Evolutionary conservation across 345 rosid species (phyloP).

Genomic region (Alliaria petiolata): DNA sequence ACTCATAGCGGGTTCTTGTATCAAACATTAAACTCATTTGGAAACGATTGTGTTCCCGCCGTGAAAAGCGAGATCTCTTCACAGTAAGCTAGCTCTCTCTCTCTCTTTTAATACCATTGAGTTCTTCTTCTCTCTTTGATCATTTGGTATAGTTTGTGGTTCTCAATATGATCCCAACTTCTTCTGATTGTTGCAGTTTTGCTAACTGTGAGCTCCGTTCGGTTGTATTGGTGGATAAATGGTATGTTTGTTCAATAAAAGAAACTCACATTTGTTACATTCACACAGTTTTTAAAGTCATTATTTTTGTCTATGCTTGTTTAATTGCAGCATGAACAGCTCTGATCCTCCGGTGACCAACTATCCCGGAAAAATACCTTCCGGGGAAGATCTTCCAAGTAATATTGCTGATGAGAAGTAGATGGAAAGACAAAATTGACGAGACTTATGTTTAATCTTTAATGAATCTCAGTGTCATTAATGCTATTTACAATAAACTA

Average conservation of each 20-base stretch:
- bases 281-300: neutral
- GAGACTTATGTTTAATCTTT: neutral
- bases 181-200: constrained; percentile 44
- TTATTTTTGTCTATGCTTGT: neutral
- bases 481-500: neutral
- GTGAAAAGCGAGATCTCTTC: constrained; percentile 53
- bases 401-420: constrained; percentile 39
- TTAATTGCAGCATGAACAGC: constrained; percentile 41
- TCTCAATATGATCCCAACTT: neutral
- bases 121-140: neutral
- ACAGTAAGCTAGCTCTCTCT: constrained; percentile 48
- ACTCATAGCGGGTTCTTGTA: constrained; percentile 67
- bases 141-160: neutral
- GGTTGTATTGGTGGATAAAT: constrained; percentile 48
- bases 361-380: constrained; percentile 54
- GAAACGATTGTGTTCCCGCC: constrained; percentile 46
- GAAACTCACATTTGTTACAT: neutral
- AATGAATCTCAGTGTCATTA: neutral
- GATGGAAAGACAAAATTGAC: neutral
- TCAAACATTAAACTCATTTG: constrained; percentile 51
- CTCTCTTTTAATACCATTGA: too few relatives aligned
- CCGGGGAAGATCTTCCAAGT: constrained; percentile 55
- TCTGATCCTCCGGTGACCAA: constrained; percentile 45
- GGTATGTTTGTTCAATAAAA: constrained; percentile 35
- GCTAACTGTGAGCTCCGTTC: constrained; percentile 79